Evolutionary conservation across 257 asterid species (phyloP), one percentile per base, ranked within the genome.

Genomic region (Cruciata laevipes): DNA sequence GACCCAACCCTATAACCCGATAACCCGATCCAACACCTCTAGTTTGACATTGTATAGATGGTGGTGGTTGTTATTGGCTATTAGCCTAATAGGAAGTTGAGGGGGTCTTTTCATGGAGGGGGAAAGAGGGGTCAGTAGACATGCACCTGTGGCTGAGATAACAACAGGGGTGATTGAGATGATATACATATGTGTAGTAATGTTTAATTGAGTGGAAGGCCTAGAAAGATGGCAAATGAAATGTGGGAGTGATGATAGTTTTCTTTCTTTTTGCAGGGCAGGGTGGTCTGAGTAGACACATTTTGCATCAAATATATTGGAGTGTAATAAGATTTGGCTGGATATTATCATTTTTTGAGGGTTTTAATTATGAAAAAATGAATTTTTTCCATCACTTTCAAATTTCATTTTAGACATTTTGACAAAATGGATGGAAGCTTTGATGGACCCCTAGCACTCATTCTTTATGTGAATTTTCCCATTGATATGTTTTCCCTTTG

Each of bases 211-310:
- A 75, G 78, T 77, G 76, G 82, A 77, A 71, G 82, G 74, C 70
- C 74, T 13, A 70, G 71, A 76, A 74, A 79, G 81, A 77, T 31
- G 66, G 76, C 74, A 75, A 69, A 78, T 25, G 63, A 65, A 47
- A 69, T 69, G 78, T 69, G 82, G 71, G 75, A 37, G 78, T 81
- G 47, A 86, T 83, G 77, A 86, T 80, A 69, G 35, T 68, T 64
- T 60, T 71, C 75, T 82, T 69, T 76, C 81, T 71, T 82, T 84
- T 80, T 77, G 90, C 84, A 79, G 87, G 44, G 21, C 59, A 77
- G 81, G 82, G 80, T 66, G 80, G 84, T 67, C 47, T 79, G 88
- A 79, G 75, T 83, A 77, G 91, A 85, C 88, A 77, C 65, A 44
- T 44, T 44, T 67, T 75, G 81, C 80, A 76, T 42, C 71, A 47